Evolutionary conservation across 306 rosid genomes (phyloP).

Genomic region (Trichosanthes truncata): DNA sequence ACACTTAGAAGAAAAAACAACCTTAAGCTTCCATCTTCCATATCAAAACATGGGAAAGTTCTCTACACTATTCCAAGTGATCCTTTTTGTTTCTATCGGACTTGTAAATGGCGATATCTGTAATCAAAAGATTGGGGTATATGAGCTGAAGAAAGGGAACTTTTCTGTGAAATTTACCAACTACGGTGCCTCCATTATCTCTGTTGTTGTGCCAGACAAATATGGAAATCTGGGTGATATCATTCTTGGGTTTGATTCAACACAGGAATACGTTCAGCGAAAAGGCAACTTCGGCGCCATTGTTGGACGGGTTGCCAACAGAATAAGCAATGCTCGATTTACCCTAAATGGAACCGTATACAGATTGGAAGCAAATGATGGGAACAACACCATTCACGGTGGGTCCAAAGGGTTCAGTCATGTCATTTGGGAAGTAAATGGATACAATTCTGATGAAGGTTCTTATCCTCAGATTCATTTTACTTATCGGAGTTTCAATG

Average conservation of each 20-base stretch:
- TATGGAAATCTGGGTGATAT: not conserved
- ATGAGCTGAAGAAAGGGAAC: constrained; percentile 7
- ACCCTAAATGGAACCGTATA: constrained; percentile 34
- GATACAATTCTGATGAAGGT: not conserved
- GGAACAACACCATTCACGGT: constrained; percentile 5
- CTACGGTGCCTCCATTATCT: constrained; percentile 7
- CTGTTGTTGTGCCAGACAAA: constrained; percentile 6
- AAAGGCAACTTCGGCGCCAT: constrained; percentile 43
- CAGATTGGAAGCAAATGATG: not conserved
- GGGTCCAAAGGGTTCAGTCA: constrained; percentile 13
- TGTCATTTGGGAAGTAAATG: constrained; percentile 7
- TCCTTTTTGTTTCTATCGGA: not conserved
- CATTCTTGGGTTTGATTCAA: not conserved
- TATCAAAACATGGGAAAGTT: not conserved
- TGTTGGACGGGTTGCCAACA: constrained; percentile 78
- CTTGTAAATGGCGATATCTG: not conserved
- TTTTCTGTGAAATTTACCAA: constrained; percentile 9
- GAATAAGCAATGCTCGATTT: constrained; percentile 72
- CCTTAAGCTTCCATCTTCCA: too few species aligned
- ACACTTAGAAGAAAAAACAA: not conserved
- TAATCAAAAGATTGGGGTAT: not conserved
- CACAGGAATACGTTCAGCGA: not conserved
- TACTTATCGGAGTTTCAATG: not conserved
- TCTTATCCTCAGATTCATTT: constrained; percentile 2
- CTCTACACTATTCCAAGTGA: not conserved